Conservation (phyloP, 2,329 filamentous ascomycete genomes). For the Ophiostoma tasmaniense region DNA sequence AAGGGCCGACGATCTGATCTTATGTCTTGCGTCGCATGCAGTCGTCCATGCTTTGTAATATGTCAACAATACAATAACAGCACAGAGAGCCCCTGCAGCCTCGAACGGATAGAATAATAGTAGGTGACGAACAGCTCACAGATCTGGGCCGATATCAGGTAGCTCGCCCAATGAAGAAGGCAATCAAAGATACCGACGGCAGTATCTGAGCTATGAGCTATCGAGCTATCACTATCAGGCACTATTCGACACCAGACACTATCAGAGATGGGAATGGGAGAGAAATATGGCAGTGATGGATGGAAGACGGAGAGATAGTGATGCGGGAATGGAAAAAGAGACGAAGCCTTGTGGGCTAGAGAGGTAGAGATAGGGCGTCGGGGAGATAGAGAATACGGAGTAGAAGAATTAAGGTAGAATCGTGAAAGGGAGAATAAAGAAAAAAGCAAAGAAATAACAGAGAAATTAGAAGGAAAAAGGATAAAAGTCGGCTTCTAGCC, state of each 20-base stretch:
- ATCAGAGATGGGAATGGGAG: not conserved
- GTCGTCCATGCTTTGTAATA: not conserved
- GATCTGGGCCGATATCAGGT: not conserved
- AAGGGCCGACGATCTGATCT: conserved; percentile 1
- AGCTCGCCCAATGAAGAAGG: conserved; percentile 14
- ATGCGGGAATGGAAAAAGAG: not conserved
- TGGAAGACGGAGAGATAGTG: not conserved
- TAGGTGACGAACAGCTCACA: conserved; percentile 2
- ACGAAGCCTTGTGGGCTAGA: not conserved
- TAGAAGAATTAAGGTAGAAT: not conserved
- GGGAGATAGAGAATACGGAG: not conserved
- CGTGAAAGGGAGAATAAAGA: not conserved
- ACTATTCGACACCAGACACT: no score
- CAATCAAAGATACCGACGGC: conserved; percentile 10
- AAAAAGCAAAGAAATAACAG: no score
- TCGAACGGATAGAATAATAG: not conserved
- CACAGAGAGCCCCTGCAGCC: not conserved
- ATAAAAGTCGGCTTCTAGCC: no score
- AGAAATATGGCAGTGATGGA: not conserved
- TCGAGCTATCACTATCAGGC: not conserved
- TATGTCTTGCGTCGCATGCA: not conserved
- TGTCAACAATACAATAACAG: not conserved
- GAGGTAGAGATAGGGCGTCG: not conserved
- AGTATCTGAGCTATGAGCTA: not conserved
- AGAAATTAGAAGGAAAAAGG: no score